phyloP scores from a whole-genome alignment of 83 land plant species.

The Isoetes engelmannii region DNA sequence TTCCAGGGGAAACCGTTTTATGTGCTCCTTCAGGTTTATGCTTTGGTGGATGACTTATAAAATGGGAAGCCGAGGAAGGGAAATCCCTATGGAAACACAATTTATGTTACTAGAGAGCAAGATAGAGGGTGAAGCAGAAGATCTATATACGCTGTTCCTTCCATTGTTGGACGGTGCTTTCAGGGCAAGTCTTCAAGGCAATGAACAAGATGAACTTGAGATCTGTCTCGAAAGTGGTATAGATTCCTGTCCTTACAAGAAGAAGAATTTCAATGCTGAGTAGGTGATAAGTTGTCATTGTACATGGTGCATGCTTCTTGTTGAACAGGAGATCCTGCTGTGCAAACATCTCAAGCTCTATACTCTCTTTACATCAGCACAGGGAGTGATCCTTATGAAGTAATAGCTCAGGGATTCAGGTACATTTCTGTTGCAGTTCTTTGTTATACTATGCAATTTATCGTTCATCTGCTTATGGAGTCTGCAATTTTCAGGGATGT shows the following conservation, averaged over 20 bases:
- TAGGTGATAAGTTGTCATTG: too few species aligned
- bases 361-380: conserved; percentile 62
- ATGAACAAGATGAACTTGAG: conserved; percentile 58
- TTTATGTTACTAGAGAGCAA: conserved; percentile 62
- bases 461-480: too few species aligned
- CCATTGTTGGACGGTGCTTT: conserved; percentile 76
- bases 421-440: conserved; percentile 14
- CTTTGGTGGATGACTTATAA: conserved; percentile 96
- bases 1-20: conserved; percentile 57
- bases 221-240: conserved; percentile 93
- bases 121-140: conserved; percentile 7
- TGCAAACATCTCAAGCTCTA: conserved; percentile 42
- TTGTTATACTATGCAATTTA: too few species aligned
- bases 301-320: not conserved
- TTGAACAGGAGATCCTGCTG: conserved; percentile 69
- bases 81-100: conserved; percentile 80
- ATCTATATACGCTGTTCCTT: conserved; percentile 57
- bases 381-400: conserved; percentile 72
- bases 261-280: too few species aligned
- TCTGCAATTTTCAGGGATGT: conserved; percentile 40
- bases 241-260: too few species aligned
- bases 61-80: conserved; percentile 66
- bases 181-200: conserved; percentile 79
- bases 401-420: conserved; percentile 71
- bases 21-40: conserved; percentile 78